Evolutionary conservation across 352 stramenopile species (phyloP).

Genomic region (Halophytophthora polymorphica): DNA sequence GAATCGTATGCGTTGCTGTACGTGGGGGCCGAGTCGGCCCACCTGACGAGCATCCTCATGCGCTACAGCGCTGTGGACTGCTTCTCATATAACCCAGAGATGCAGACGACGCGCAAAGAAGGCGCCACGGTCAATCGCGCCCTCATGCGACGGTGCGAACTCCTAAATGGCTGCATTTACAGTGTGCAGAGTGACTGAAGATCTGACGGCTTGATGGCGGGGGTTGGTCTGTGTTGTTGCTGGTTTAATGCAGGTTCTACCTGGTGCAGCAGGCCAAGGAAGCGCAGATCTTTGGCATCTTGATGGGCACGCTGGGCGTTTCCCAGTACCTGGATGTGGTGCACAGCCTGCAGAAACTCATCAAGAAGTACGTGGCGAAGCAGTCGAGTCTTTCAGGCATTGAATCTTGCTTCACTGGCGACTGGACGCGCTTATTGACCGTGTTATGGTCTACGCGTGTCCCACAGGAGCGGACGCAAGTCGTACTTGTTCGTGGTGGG

Average conservation of each 20-base stretch:
- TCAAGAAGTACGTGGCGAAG: constrained; percentile 63
- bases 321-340: constrained; percentile 92
- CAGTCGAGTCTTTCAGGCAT: not conserved
- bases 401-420: not conserved
- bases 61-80: constrained; percentile 66
- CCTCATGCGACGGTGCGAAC: constrained; percentile 53
- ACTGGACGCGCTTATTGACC: not conserved
- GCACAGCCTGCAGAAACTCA: constrained; percentile 79
- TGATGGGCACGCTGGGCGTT: constrained; percentile 94
- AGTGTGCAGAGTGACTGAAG: not conserved
- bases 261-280: constrained; percentile 93
- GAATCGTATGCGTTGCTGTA: constrained; percentile 61
- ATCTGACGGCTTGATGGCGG: not conserved
- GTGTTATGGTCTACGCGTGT: not conserved
- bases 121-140: constrained; percentile 63
- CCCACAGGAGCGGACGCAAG: constrained; percentile 85
- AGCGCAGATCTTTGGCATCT: constrained; percentile 93
- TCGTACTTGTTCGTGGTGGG: constrained; percentile 97
- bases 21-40: constrained; percentile 68
- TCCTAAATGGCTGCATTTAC: not conserved
- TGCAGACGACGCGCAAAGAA: constrained; percentile 43
- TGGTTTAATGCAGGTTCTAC: constrained; percentile 44
- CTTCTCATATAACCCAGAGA: constrained; percentile 69
- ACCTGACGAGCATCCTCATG: constrained; percentile 83
- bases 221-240: not conserved